Evolutionary conservation across 345 rosid species (phyloP).

Genomic region (Ceriops decandra): DNA sequence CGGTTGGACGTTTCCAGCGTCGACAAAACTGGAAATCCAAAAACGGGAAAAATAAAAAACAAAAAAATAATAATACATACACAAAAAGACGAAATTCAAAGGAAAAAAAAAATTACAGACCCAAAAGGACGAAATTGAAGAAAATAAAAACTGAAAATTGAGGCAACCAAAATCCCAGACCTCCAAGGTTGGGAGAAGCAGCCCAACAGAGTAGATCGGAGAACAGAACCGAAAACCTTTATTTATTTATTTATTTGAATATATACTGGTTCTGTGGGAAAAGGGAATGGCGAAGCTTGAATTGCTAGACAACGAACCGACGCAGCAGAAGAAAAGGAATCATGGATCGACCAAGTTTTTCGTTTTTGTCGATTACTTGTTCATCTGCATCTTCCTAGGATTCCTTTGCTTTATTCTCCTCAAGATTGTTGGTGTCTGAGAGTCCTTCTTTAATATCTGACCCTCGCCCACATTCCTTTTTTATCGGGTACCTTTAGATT

Average conservation of each 20-base stretch:
- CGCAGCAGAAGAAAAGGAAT: conserved; percentile 33
- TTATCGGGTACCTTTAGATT: conserved; percentile 8
- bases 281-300: conserved; percentile 21
- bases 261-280: no score
- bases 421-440: conserved; percentile 33
- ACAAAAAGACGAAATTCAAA: no score
- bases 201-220: not conserved
- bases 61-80: no score
- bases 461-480: not conserved
- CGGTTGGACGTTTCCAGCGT: no score
- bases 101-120: no score
- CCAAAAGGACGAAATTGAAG: no score
- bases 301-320: conserved; percentile 13
- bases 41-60: no score
- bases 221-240: no score
- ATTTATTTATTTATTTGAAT: no score
- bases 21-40: no score
- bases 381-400: conserved; percentile 41
- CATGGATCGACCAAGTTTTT: conserved; percentile 65
- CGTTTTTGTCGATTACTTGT: conserved; percentile 65
- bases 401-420: conserved; percentile 57
- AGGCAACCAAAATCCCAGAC: not conserved
- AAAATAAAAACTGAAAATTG: no score
- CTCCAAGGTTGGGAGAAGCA: not conserved
- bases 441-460: not conserved